phyloP scores from a whole-genome alignment of 176 grass and related monocot species.

The Avena sativa region DNA sequence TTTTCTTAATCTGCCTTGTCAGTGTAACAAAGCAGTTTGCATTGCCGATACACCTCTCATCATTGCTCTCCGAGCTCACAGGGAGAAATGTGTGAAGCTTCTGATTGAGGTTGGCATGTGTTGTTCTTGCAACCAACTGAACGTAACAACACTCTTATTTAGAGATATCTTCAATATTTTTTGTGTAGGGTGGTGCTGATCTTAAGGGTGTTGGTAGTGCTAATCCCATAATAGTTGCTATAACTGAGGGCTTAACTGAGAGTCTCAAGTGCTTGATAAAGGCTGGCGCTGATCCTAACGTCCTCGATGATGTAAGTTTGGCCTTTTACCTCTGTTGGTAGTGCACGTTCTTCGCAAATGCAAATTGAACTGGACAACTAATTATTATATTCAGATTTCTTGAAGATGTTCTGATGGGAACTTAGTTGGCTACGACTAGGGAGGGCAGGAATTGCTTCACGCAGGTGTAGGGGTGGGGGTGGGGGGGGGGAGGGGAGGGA shows the following conservation, averaged over 20 bases:
- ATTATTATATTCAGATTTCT: neutral
- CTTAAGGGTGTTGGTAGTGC: slow-evolving; percentile 38
- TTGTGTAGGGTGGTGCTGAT: slow-evolving; percentile 51
- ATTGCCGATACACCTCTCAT: slow-evolving; percentile 36
- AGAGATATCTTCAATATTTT: slow-evolving; percentile 2
- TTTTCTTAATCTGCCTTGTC: slow-evolving; percentile 22
- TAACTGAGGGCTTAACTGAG: slow-evolving; percentile 33
- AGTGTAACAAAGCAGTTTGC: slow-evolving; percentile 30
- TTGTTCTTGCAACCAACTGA: neutral
- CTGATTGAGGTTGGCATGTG: slow-evolving; percentile 32
- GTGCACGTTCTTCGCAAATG: neutral
- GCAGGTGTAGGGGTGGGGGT: too few species aligned
- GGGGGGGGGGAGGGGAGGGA: too few species aligned
- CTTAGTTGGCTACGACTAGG: neutral
- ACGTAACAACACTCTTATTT: slow-evolving; percentile 21
- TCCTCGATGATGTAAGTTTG: slow-evolving; percentile 45
- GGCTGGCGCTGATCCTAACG: slow-evolving; percentile 50
- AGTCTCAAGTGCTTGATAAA: slow-evolving; percentile 40
- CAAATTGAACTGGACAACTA: neutral
- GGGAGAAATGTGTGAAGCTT: slow-evolving; percentile 38
- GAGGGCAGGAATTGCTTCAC: neutral
- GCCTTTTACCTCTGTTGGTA: neutral
- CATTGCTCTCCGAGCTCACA: neutral
- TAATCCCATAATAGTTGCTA: slow-evolving; percentile 39
- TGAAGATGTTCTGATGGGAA: neutral